Evolutionary conservation across 2,329 filamentous ascomycete genomes (phyloP), one percentile per base, ranked within the genome.

Genomic region (Nemania abortiva): DNA sequence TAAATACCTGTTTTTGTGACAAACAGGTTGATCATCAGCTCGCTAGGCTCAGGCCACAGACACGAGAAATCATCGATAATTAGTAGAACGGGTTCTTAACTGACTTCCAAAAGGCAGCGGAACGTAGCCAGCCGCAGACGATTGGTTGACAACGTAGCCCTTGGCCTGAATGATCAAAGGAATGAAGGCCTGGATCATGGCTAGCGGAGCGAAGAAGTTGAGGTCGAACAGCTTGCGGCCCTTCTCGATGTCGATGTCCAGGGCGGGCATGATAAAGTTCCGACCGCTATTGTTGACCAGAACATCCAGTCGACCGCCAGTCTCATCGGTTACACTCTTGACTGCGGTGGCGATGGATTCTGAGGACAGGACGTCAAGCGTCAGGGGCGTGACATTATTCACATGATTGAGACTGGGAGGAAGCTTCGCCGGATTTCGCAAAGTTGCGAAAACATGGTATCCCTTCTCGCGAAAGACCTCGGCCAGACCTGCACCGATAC

Each of bases 261-360:
- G 66, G 2, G 70, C 15, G 1, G 69, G 69, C 1, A 63, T 20
- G 5, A 65, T 47, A 45, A 66, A 69, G n/a, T 63, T 45, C 2
- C 7, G 45, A 15, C 70, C 70, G 11, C 62, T 62, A 45, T 69
- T 72, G 47, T 70, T 72, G 37, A 73, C 55, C 1, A 70, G 62
- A 2, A 65, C 20, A 47, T 73, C 69, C 11, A 73, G 61, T 3
- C 27, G 5, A 20, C 65, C 57, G 4, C 2, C 11, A 1, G 63
- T 55, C 0, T 29, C 24, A 6, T 15, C 3, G 4, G 39, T 15
- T 1, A 68, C 42, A n/a, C 63, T 20, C 18, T 34, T 39, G 39
- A 47, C 61, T 9, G 54, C 59, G 1, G 31, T 31, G 11, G 47
- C 18, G 20, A 65, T 59, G 1, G 63, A 63, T 2, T 42, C 34